Evolutionary conservation across 306 rosid genomes (phyloP), one percentile per base, ranked within the genome.

Genomic region (Pueraria montana): DNA sequence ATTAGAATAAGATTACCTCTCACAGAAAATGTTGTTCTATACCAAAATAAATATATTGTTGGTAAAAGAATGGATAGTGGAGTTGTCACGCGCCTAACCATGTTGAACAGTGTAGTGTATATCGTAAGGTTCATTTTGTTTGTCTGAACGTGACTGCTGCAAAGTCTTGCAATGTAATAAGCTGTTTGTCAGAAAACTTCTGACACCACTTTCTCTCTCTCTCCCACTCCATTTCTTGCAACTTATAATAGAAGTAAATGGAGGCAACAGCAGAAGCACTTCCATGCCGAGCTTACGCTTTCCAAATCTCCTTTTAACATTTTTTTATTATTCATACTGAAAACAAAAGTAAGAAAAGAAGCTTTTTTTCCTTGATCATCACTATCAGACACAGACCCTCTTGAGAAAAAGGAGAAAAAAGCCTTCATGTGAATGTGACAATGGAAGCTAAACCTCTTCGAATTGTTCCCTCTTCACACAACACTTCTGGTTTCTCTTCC

Each of bases 101-200:
- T 10, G 20, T 3, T 83, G 40, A 23, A 18, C 50, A 34, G 12
- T 3, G 0, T 16, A 24, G 46, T 45, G 16, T 40, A 30, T 46
- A 59, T 59, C 27, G 70, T 72, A 80, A 77, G 50, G 50, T 9
- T 80, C 62, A 20, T 61, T 11, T n/a, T 48, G 7, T 65, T 43
- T 80, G 84, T 65, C 62, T 55, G 84, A 79, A 66, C 17, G 23
- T 55, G 67, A 50, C 83, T 65, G 20, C 85, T 73, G 77, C 74
- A 17, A 68, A 64, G 63, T 17, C 76, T 82, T 27, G 71, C 77
- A 77, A 67, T 58, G 48, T 58, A 73, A 79, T 55, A 80, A 88
- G 80, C 72, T 59, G 69, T 64, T 11, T 85, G 91, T 87, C 93
- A 91, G 91, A 79, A 27, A 77, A 17, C 18, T 20, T 65, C 95